phyloP scores from a whole-genome alignment of 1,284 basidiomycete genomes.

The Xerocomus nothofagi region DNA sequence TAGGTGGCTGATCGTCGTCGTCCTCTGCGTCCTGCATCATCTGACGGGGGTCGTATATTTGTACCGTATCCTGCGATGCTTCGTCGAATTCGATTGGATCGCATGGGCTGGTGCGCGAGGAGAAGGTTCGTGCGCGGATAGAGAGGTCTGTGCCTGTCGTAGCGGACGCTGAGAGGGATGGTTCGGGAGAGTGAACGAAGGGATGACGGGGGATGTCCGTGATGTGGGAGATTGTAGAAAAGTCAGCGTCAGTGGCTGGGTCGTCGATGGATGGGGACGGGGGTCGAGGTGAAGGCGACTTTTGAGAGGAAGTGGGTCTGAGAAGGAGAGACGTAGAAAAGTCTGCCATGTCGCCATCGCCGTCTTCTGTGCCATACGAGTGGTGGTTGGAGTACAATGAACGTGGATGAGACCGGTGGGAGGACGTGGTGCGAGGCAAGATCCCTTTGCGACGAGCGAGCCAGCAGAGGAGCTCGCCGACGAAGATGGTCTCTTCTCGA shows the following conservation, averaged over 20 bases:
- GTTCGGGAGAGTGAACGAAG: constrained; percentile 35
- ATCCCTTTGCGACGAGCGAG: constrained; percentile 51
- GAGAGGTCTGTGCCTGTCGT: constrained; percentile 38
- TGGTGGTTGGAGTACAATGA: constrained; percentile 25
- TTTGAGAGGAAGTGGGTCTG: constrained; percentile 15
- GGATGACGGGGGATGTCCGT: constrained; percentile 35
- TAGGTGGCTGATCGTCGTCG: constrained; percentile 16
- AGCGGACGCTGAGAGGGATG: constrained; percentile 39
- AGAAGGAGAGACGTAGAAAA: constrained; percentile 29
- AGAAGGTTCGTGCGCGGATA: constrained; percentile 31
- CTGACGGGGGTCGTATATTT: constrained; percentile 13
- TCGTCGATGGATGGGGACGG: background rate
- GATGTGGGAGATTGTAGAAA: constrained; percentile 27
- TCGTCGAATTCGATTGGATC: constrained; percentile 6
- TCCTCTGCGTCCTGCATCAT: constrained; percentile 26
- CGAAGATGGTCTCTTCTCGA: constrained; percentile 60
- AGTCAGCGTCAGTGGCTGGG: background rate
- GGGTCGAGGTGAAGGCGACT: background rate
- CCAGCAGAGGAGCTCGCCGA: constrained; percentile 66
- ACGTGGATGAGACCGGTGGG: constrained; percentile 5
- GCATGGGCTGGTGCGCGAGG: constrained; percentile 36
- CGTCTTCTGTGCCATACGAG: constrained; percentile 23
- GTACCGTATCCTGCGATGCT: constrained; percentile 23
- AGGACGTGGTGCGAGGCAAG: constrained; percentile 24
- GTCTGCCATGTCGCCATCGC: constrained; percentile 18